Base-by-base conservation (phyloP, 495 filamentous ascomycete species). In the Mytilinidion resinicola region DNA sequence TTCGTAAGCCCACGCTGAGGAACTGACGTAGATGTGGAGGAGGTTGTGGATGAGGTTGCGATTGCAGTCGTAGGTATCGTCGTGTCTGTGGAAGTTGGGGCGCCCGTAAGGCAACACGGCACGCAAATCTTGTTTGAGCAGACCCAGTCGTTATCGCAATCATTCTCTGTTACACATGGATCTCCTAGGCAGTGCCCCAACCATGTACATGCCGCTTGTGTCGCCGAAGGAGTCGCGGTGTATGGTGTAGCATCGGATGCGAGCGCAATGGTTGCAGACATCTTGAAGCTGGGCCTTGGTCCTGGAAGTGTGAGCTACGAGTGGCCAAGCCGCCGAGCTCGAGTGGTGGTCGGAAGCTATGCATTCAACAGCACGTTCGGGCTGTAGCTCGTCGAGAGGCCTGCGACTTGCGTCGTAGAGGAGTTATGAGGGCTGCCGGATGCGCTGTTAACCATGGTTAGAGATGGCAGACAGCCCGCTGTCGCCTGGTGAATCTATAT, bases 71-170 rank as follows among this genome's bases (percentile, higher is more conserved):
- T 51, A 34, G 55, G n/a, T 4, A 1, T 5, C 38, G 38, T 3
- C 9, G 35, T 11, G 12, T 20, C 35, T 35, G 9, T 21, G 47
- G 11, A 19, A 6, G 21, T 50, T 11, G 37, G 34, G 9, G 34
- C 37, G 33, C 14, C 14, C n/a, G 37, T 51, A 10, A 53, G 52
- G 42, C 63, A 65, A 39, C 59, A 61, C 1, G 59, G 59, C 36
- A 54, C 62, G 64, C 64, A 66, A 20, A 48, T 33, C 4, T 49
- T 42, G 11, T 55, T 53, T 5, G 33, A 34, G 47, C 64, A 66
- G 6, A 66, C 51, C 63, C 64, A 66, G 53, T 66, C 64, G 15
- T 63, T 53, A 46, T 66, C 64, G 52, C 64, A 66, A 21, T 60
- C 64, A 21, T 66, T 38, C 14, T 58, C 36, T 4, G 44, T 49